Evolutionary conservation across 2,329 filamentous ascomycete species (phyloP), one percentile per base, ranked within the genome.

Genomic region (Botrytis squamosa): DNA sequence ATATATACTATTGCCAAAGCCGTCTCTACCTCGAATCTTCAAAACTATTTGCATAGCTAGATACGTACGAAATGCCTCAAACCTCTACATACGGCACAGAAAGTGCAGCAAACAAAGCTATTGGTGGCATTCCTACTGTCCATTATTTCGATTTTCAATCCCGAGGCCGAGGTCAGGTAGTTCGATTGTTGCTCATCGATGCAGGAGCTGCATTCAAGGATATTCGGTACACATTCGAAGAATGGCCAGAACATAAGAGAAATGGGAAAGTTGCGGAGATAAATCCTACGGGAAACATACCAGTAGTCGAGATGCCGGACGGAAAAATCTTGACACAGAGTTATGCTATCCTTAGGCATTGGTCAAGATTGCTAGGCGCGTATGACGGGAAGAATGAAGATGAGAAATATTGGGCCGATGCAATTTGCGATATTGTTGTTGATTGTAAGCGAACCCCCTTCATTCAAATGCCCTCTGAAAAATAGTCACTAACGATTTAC

Each of bases 91-190:
- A 76, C 69, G 77, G 79, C 72, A 77, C 75, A 12, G 75, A 78
- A 36, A 73, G 76, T 72, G 74, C 76, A 36, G 77, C 76, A 62
- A 81, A 81, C 75, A 75, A 78, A 49, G 79, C 78, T 59, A 80
- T 81, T 60, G 80, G 80, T n/a, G 80, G 80, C 59, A 75, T 81
- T n/a, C 80, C 81, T 12, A 78, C 75, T 5, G 77, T 80, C 29
- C 78, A 81, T 71, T 82, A 81, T 75, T 79, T 80, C 67, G 79
- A 81, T 74, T 81, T 80, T 72, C 74, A 77, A 55, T 81, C 79
- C 33, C 77, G 78, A 22, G 80, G 80, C 36, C 77, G 80, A 18
- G 79, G 79, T 14, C 79, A 82, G 74, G 80, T 78, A 16, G 71
- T 82, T 44, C 77, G 80, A 42, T 75, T 81, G 3, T 57, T 81